These are phyloP conservation scores for Discostella stelligeroides DNA, from an alignment of 108 stramenopile genomes.

Conservation along the genomic window DNA sequence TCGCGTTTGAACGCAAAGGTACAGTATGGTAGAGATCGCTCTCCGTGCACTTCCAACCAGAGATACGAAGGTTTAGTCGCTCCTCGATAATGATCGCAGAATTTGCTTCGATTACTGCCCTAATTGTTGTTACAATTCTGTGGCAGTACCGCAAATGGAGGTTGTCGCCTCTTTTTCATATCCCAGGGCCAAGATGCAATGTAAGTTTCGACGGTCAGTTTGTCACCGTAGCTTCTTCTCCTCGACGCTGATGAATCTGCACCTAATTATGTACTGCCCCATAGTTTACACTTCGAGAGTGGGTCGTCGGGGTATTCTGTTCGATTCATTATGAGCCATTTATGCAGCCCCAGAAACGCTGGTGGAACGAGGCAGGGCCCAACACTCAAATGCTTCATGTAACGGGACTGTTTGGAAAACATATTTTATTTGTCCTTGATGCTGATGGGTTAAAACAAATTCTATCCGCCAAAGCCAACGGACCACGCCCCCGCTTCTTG, in stretches of 20 bases:
- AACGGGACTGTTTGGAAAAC: constrained; percentile 40
- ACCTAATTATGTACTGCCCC: too few species aligned
- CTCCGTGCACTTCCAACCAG: too few species aligned
- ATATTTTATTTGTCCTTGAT: constrained; percentile 49
- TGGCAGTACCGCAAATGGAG: constrained; percentile 15
- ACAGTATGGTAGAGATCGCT: too few species aligned
- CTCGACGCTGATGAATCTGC: too few species aligned
- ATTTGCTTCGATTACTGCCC: neutral
- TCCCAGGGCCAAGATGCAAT: constrained; percentile 18
- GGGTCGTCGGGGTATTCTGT: constrained; percentile 41
- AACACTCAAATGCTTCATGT: constrained; percentile 56
- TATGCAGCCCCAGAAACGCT: constrained; percentile 54
- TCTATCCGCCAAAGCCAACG: constrained; percentile 40
- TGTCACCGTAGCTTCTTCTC: neutral
- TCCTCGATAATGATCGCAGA: constrained; percentile 4
- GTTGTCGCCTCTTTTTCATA: constrained; percentile 7
- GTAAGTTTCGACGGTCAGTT: neutral
- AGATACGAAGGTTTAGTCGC: too few species aligned
- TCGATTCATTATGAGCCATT: constrained; percentile 45
- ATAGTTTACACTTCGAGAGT: constrained; percentile 13
- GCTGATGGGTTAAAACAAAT: constrained; percentile 49
- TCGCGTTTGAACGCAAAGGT: too few species aligned
- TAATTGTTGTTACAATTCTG: neutral
- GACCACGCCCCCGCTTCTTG: constrained; percentile 31
- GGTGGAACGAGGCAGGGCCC: constrained; percentile 60